Conservation (phyloP, 2,329 filamentous ascomycete genomes). For the Cladophialophora exuberans region DNA sequence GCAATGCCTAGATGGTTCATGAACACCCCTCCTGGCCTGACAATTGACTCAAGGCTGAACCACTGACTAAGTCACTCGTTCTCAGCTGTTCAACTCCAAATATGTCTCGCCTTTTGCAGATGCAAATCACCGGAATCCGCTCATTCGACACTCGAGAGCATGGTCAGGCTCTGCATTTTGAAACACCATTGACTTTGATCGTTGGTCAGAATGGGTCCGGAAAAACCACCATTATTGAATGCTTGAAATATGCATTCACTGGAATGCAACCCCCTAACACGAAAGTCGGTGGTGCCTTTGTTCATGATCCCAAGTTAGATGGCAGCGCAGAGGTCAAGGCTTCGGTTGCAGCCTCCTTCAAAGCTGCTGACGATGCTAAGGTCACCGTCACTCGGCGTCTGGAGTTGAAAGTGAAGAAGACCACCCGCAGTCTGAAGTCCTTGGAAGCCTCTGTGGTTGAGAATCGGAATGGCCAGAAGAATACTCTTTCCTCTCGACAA, state of each 20-base stretch:
- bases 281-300: conserved; percentile 80
- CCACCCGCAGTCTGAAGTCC: conserved; percentile 74
- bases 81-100: conserved; percentile 4
- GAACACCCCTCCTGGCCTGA: too few relatives aligned
- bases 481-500: conserved; percentile 75
- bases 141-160: conserved; percentile 75
- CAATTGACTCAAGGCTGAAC: too few relatives aligned
- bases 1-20: too few relatives aligned
- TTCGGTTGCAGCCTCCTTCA: conserved; percentile 88
- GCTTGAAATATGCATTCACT: conserved; percentile 95
- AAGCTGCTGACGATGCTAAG: conserved; percentile 73
- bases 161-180: conserved; percentile 81
- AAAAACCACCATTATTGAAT: conserved; percentile 99
- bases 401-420: conserved; percentile 85
- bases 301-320: conserved; percentile 89
- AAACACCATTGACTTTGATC: conserved; percentile 89
- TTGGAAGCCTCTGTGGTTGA: conserved; percentile 79
- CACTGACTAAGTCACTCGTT: too few relatives aligned
- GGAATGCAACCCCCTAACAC: conserved; percentile 92
- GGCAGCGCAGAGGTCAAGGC: conserved; percentile 88
- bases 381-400: conserved; percentile 84
- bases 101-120: conserved; percentile 76
- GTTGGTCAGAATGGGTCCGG: conserved; percentile 97
- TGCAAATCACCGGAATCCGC: conserved; percentile 81
- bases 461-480: conserved; percentile 74